Base-by-base conservation (phyloP, 192 early-diverging fungal genomes). In the Rhizophagus prolifer region DNA sequence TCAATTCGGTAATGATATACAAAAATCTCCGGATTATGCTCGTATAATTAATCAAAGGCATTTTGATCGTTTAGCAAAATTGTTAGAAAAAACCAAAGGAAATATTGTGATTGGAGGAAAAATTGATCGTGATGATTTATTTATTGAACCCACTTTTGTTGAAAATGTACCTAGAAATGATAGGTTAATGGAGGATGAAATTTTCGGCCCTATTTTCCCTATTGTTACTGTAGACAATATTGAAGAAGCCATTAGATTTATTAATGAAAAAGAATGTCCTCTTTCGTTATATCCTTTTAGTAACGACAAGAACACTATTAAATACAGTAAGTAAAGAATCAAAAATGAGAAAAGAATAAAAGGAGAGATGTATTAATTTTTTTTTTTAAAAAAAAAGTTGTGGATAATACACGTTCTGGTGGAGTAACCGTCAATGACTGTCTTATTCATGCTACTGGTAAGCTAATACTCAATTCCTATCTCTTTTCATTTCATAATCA, bases 171-270 rank as follows among this genome's bases (percentile, higher is more conserved):
- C 77, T 10, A 78, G 86, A 13, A 85, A 86, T 78, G 85, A 88
- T 59, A 68, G 80, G 7, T 81, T 93, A 72, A 95, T 98, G 95
- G 68, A 85, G 23, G 90, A 90, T 38, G 97, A 99, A 82, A 79
- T 99, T 58, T 98, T 99, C 88, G 97, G 95, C 25, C 97, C 97
- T 4, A 81, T 97, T 50, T 80, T 99, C 72, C 95, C 95, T 16
- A 85, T 99, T 68, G 65, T 97, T 28, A 76, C 85, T 7, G 89
- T 90, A 65, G 86, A 90, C 70, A 83, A 81, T 36, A 46, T 92
- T 10, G 85, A 92, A 13, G 90, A 91, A 62, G 92, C 90, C 9
- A 80, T 95, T 46, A 81, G 75, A 38, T 81, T 85, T 76, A 84
- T 95, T 38, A 91, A 91, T 75, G 67, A 74, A 13, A 85, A 86